Percentiles rank a stretch among this genome's conserved stretches.
Evolutionary conservation across 129 eudicot species (phyloP).

Genomic region (Dittrichia graveolens): DNA sequence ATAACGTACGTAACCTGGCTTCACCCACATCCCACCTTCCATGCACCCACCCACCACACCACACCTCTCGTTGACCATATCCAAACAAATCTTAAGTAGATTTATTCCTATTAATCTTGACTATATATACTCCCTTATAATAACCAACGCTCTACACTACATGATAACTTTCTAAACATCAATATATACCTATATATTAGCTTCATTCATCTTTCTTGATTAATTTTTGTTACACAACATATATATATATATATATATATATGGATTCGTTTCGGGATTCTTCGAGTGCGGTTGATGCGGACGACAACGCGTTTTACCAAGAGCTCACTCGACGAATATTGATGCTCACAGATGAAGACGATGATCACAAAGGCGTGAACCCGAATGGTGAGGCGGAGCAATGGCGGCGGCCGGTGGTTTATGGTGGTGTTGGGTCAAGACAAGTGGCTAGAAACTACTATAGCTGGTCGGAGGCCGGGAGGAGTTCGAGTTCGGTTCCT

Average conservation of each 20-base stretch:
- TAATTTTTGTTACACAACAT: not conserved
- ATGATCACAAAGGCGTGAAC: conserved; percentile 13
- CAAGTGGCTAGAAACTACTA: conserved; percentile 23
- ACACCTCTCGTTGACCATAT: conserved; percentile 29
- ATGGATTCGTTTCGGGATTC: conserved; percentile 31
- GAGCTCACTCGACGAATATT: conserved; percentile 36
- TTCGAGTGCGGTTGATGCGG: conserved; percentile 15
- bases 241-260: no score
- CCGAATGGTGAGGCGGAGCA: not conserved
- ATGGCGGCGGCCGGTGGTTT: conserved; percentile 17
- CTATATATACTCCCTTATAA: conserved; percentile 25
- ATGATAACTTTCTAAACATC: not conserved
- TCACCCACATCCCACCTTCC: conserved; percentile 46
- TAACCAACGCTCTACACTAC: not conserved
- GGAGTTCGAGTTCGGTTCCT: conserved; percentile 24
- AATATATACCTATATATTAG: not conserved
- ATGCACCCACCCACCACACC: conserved; percentile 34
- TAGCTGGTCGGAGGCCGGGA: conserved; percentile 29
- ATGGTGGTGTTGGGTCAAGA: conserved; percentile 28
- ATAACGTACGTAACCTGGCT: conserved; percentile 29
- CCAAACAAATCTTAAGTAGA: not conserved
- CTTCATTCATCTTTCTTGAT: no score
- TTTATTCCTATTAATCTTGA: not conserved
- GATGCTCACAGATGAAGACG: conserved; percentile 44
- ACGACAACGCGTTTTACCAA: conserved; percentile 33